phyloP scores from a whole-genome alignment of 2,329 filamentous ascomycete species.

The Clathrospora elynae region DNA sequence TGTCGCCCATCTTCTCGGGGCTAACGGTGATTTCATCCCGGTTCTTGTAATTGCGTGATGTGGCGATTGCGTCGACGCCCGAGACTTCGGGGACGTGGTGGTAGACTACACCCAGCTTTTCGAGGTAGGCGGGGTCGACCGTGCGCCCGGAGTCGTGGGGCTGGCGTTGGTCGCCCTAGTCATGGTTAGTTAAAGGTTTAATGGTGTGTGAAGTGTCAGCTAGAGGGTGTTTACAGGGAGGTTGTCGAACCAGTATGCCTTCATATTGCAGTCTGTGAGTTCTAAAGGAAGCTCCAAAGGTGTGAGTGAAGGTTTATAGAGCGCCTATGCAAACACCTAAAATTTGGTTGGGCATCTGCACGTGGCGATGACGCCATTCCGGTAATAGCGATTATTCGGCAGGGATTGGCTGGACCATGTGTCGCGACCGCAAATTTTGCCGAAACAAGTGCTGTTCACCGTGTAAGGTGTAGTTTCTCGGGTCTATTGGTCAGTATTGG shows the following conservation, averaged over 20 bases:
- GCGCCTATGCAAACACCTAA: slow-evolving; percentile 10
- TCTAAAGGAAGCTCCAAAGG: not conserved
- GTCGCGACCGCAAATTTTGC: too few relatives aligned
- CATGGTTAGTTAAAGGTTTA: slow-evolving; percentile 24
- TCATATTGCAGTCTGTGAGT: slow-evolving; percentile 55
- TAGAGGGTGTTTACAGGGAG: slow-evolving; percentile 54
- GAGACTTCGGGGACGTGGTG: slow-evolving; percentile 67
- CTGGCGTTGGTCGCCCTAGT: slow-evolving; percentile 87
- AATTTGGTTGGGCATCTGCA: slow-evolving; percentile 24
- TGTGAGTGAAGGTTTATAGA: too few relatives aligned
- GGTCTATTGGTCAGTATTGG: too few relatives aligned
- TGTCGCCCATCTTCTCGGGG: slow-evolving; percentile 78
- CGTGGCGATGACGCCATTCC: slow-evolving; percentile 36
- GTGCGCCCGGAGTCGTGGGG: slow-evolving; percentile 82
- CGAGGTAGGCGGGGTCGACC: slow-evolving; percentile 69
- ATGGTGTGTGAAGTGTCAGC: not conserved
- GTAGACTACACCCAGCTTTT: slow-evolving; percentile 79
- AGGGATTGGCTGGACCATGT: not conserved
- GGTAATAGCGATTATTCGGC: slow-evolving; percentile 37
- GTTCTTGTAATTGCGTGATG: slow-evolving; percentile 84
- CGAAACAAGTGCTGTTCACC: too few relatives aligned
- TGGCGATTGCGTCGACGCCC: slow-evolving; percentile 74
- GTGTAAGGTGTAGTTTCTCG: too few relatives aligned
- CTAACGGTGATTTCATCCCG: slow-evolving; percentile 92
- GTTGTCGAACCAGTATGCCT: slow-evolving; percentile 74